These are phyloP conservation scores for Phyllosticta paracitricarpa DNA, from an alignment of 2,329 filamentous ascomycete species.

Conservation along the genomic window DNA sequence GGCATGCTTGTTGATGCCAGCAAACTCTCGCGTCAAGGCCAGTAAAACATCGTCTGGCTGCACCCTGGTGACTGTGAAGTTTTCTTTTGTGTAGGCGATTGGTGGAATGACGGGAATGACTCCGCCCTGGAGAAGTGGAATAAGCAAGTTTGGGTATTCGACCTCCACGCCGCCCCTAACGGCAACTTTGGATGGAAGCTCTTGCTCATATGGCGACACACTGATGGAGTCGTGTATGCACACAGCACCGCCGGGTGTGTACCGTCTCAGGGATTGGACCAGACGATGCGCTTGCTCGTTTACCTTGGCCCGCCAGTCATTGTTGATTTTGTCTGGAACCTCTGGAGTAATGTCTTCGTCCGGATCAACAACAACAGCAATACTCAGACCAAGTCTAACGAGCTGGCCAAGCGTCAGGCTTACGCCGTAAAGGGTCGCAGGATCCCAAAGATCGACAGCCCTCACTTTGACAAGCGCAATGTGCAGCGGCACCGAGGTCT, in stretches of 20 bases:
- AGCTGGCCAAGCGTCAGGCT: slow-evolving; percentile 79
- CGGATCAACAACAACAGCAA: slow-evolving; percentile 75
- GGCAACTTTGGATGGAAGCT: slow-evolving; percentile 23
- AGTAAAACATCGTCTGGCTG: slow-evolving; percentile 57
- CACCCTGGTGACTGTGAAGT: slow-evolving; percentile 28
- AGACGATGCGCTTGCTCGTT: slow-evolving; percentile 62
- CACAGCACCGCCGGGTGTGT: slow-evolving; percentile 58
- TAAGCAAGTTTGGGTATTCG: slow-evolving; percentile 42
- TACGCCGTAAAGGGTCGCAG: slow-evolving; percentile 61
- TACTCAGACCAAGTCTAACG: slow-evolving; percentile 67
- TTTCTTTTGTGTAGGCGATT: slow-evolving; percentile 47
- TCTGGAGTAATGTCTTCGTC: slow-evolving; percentile 30
- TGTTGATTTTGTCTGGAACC: slow-evolving; percentile 21
- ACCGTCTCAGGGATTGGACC: slow-evolving; percentile 61
- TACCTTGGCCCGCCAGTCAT: slow-evolving; percentile 33
- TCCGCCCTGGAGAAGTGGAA: slow-evolving; percentile 56
- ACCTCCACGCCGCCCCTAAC: slow-evolving; percentile 30
- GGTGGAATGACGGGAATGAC: slow-evolving; percentile 61
- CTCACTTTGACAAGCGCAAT: slow-evolving; percentile 80
- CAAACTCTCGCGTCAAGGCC: slow-evolving; percentile 66
- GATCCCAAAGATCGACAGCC: slow-evolving; percentile 59
- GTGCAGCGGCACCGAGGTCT: slow-evolving; percentile 46
- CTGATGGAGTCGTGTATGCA: slow-evolving; percentile 51
- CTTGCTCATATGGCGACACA: slow-evolving; percentile 23
- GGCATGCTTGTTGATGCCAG: slow-evolving; percentile 43